phyloP scores from a whole-genome alignment of 1,284 basidiomycete genomes.

The Irpex sp. region DNA sequence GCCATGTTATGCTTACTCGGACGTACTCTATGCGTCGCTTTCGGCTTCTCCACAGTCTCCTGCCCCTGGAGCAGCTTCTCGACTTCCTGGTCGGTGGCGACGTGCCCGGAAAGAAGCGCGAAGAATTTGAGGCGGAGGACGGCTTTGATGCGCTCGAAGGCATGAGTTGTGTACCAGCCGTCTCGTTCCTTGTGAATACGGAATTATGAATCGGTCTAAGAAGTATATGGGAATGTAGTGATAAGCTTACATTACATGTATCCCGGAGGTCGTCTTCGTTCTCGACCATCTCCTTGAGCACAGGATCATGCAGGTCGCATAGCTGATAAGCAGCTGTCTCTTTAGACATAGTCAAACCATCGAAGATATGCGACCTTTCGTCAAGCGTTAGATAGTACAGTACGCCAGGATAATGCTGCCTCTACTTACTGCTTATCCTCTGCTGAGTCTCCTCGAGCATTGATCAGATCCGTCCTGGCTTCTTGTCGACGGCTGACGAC shows the following conservation, averaged over 20 bases:
- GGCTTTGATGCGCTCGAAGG: constrained; percentile 79
- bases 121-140: constrained; percentile 88
- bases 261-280: constrained; percentile 65
- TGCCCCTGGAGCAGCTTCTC: constrained; percentile 52
- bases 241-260: constrained; percentile 51
- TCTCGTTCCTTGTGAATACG: constrained; percentile 52
- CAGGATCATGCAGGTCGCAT: constrained; percentile 85
- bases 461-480: constrained; percentile 25
- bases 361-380: constrained; percentile 78
- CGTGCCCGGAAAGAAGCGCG: constrained; percentile 72
- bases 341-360: constrained; percentile 76
- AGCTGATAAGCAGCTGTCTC: constrained; percentile 91
- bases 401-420: no score
- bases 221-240: neutral
- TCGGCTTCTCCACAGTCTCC: constrained; percentile 39
- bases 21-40: constrained; percentile 41
- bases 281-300: constrained; percentile 78
- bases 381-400: no score
- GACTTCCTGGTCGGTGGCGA: constrained; percentile 71
- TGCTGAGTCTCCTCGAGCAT: constrained; percentile 17
- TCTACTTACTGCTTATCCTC: constrained; percentile 24
- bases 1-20: constrained; percentile 82
- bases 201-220: constrained; percentile 21
- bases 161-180: constrained; percentile 80
- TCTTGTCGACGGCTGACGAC: constrained; percentile 67